Base-by-base conservation (phyloP, 2,329 filamentous ascomycete genomes). In the Arthrinium puccinioides region DNA sequence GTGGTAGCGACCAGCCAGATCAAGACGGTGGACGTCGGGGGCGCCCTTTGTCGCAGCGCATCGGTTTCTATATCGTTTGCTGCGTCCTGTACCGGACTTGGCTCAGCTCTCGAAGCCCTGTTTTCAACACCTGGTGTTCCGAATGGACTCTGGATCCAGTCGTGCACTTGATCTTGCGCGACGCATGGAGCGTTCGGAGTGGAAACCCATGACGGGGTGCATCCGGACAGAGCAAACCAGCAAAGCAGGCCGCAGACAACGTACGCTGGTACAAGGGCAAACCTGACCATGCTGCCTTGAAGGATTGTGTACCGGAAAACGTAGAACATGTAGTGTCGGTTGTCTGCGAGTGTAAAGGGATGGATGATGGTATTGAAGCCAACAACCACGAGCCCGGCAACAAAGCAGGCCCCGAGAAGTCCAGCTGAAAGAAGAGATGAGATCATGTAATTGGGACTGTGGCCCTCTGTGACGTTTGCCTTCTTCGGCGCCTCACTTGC, bases 241-340 rank as follows among this genome's bases (percentile, higher is more conserved):
- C 76, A 73, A 10, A 82, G 61, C 74, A 80, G 90, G 7, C 74
- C 80, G 50, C 78, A 82, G 13, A 77, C 9, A 3, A 84, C 72
- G 59, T 98, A 97, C 1, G 82, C 64, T 0, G 81, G 69, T 0
- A 82, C 73, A 2, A 84, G 79, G 1, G 72, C 60, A 49, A 87
- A 88, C 24, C 81, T 81, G 36, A 87, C 61, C 14, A 67, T 61
- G 2, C 69, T 66, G 28, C 85, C 75, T 6, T 71, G 72, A 3
- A 84, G 74, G 25, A 97, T 81, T 6, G 84, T 81, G 52, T 88
- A 79, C 2, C 88, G 81, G 67, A 98, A 98, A 42, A 94, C 69
- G 63, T 98, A 98, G 61, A 98, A 98, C 58, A 94, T 83, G 65
- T 95, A 98, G 59, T 98, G 92, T 3, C 92, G 74, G 60, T 98